Evolutionary conservation across 495 filamentous ascomycete genomes (phyloP), one percentile per base, ranked within the genome.

Genomic region (Penicillium desertorum): DNA sequence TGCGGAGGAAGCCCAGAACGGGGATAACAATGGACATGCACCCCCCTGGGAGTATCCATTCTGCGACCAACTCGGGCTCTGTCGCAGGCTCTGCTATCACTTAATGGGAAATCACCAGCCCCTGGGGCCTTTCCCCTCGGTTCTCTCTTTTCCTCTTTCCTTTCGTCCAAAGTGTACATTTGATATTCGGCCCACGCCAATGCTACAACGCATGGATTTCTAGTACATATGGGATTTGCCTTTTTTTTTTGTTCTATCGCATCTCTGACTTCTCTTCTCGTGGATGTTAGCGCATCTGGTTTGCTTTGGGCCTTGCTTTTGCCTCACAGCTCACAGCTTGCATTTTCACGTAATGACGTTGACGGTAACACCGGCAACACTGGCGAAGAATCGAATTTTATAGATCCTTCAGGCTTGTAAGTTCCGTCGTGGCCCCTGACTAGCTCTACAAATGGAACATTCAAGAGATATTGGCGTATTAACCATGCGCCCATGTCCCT

Each of bases 51-150:
- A 74, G 71, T 47, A 74, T 73, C 46, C 73, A 75, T 60, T 75
- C 71, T 9, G 60, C 63, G 58, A 61, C 72, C 17, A 71, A 74
- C 22, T 75, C 75, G 0, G 69, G 67, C 0, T 75, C 74, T 22
- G 61, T 64, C 11, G 47, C 71, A 14, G 67, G 62, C 16, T 75
- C 75, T 2, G 62, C 71, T 29, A 56, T 50, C 25, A 73, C 62
- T 29, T 67, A 59, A 46, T 32, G 11, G 16, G 8, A 16, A 29
- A 54, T n/a, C 1, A 11, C n/a, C 14, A 29, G 9, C 17, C n/a
- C 29, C 8, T 25, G 32, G 12, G 7, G 27, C n/a, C 62, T 22
- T 59, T 22, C 25, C 64, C 48, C 54, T n/a, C 10, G 2, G 6
- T 17, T 25, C 45, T 43, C 34, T 49, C 32, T 34, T 23, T 49